phyloP scores from a whole-genome alignment of 163 green algal species.

The Chlamydomonas reinhardtii region DNA sequence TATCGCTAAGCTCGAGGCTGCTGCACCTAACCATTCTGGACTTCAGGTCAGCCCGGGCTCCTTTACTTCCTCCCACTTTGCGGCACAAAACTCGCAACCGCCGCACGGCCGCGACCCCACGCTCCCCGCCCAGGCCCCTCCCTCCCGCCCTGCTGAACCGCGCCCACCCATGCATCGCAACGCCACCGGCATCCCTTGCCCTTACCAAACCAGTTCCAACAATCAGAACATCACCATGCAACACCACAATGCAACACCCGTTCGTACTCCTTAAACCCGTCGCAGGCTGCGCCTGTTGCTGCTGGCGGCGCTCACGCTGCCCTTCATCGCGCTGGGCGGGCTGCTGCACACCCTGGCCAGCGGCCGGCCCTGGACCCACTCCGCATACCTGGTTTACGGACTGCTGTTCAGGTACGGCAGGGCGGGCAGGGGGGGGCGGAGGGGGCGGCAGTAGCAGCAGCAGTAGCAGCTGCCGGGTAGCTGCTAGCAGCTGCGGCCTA shows the following conservation, averaged over 20 bases:
- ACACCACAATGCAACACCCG: no score
- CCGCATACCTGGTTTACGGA: conserved; percentile 32
- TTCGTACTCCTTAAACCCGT: no score
- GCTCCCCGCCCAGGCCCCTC: background rate
- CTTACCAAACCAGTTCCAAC: background rate
- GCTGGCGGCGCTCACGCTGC: conserved; percentile 18
- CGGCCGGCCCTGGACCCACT: conserved; percentile 18
- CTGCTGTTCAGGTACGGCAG: conserved; percentile 42
- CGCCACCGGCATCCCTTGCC: no score
- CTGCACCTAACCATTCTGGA: conserved; percentile 37
- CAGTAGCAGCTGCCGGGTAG: no score
- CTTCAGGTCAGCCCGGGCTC: conserved; percentile 34
- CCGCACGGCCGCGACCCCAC: no score
- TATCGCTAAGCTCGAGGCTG: conserved; percentile 17
- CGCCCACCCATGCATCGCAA: no score
- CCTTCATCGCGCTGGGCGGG: conserved; percentile 33
- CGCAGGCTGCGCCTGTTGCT: conserved; percentile 30
- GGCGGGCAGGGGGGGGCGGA: background rate
- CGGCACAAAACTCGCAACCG: background rate
- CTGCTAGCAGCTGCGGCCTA: no score
- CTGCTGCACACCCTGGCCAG: conserved; percentile 7
- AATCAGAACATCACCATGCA: no score
- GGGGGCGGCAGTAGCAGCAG: background rate
- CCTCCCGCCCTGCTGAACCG: background rate
- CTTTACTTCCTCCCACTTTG: no score